phyloP scores from a whole-genome alignment of 2,329 filamentous ascomycete genomes.

The Zasmidium angulare region DNA sequence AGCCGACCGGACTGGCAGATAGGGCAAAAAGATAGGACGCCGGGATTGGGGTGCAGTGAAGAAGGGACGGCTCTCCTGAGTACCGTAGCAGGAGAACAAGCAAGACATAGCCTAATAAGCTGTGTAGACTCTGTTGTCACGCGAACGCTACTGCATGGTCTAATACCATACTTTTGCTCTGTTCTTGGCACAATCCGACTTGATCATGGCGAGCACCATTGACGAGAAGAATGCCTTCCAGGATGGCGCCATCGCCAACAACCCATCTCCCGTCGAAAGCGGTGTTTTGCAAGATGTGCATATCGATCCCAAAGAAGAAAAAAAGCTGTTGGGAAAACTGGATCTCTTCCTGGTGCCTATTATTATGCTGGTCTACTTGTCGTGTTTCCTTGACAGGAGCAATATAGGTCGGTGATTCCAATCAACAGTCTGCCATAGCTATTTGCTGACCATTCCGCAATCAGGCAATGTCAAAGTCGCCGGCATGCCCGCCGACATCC shows the following conservation, averaged over 20 bases:
- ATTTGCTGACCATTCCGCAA: no score
- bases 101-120: neutral
- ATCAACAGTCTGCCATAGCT: no score
- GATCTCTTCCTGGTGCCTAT: slow-evolving; percentile 52
- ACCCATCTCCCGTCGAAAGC: neutral
- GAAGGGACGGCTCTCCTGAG: neutral
- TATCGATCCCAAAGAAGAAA: slow-evolving; percentile 49
- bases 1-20: neutral
- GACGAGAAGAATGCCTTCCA: neutral
- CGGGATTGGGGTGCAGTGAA: neutral
- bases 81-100: no score
- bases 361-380: slow-evolving; percentile 57
- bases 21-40: neutral
- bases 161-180: neutral
- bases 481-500: slow-evolving; percentile 49
- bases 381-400: slow-evolving; percentile 54
- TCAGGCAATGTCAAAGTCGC: slow-evolving; percentile 26
- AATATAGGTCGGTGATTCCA: slow-evolving; percentile 39
- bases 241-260: neutral
- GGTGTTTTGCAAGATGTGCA: slow-evolving; percentile 4
- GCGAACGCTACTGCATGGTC: neutral
- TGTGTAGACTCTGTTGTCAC: neutral
- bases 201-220: neutral
- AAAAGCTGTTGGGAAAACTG: slow-evolving; percentile 49
- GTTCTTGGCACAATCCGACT: neutral